Evolutionary conservation across 2,329 filamentous ascomycete genomes (phyloP), one percentile per base, ranked within the genome.

Genomic region (Pleomassaria siparia): DNA sequence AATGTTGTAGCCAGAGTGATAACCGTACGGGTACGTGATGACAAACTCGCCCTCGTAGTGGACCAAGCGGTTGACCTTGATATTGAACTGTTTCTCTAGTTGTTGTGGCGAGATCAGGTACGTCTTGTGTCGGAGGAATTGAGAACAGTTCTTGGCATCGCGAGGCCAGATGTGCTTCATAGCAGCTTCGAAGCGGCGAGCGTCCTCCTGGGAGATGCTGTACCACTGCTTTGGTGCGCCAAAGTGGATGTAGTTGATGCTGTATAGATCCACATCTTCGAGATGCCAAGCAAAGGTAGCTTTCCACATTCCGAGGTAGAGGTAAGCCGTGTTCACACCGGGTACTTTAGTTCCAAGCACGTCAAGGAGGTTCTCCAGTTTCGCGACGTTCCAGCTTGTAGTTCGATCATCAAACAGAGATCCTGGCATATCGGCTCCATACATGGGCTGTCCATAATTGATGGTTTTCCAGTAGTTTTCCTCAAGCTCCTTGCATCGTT

Each of bases 251-350:
- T 96, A 99, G 75, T 99, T 99, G 80, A 99, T 99, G 70, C 91
- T 97, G 83, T 99, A 99, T 4, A 99, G 82, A 74, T 99, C 94
- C 33, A 99, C 92, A 68, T 99, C 94, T 69, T 99, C 94, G 44
- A 99, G 76, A 80, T 99, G 94, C 94, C 94, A 99, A 8, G 94
- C 94, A 69, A 99, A 99, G 0, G 94, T 97, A 11, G 94, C 92
- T 72, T 97, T 97, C 94, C 94, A 99, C 94, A 99, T 99, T 35
- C 94, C 94, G 50, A 99, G 80, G 66, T 99, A 99, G 1, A 99
- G 82, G 66, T 99, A 99, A 2, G 94, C 92, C 1, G 92, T 99
- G 65, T 99, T 99, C 65, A 99, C 95, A 57, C 94, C 94, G 2
- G 94, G 95, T 8, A 99, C 90, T 60, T 96, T 96, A 46, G 91